phyloP scores from a whole-genome alignment of 2,329 filamentous ascomycete genomes.

The Onygenales sp. region DNA sequence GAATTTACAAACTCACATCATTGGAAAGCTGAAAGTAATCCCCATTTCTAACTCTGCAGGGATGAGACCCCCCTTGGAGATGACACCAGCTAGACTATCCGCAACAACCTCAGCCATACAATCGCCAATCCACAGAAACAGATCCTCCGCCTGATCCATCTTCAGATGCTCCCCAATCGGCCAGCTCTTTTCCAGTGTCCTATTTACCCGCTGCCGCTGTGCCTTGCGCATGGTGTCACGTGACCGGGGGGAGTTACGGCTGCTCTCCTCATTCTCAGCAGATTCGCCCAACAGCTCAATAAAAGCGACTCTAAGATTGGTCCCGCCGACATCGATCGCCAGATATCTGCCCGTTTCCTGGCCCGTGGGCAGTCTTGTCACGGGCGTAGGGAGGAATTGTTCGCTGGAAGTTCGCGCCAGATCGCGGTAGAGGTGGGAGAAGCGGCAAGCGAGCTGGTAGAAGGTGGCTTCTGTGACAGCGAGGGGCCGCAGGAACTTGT shows the following conservation, averaged over 20 bases:
- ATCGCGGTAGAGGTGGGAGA: slow-evolving; percentile 35
- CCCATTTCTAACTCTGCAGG: slow-evolving; percentile 40
- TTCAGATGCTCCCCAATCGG: slow-evolving; percentile 47
- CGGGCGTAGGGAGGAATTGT: slow-evolving; percentile 39
- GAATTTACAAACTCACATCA: slow-evolving; percentile 30
- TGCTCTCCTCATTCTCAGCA: slow-evolving; percentile 19
- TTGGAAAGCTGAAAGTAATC: slow-evolving; percentile 42
- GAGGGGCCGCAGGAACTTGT: slow-evolving; percentile 33
- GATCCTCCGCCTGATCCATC: slow-evolving; percentile 59
- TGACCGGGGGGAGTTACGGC: slow-evolving; percentile 23
- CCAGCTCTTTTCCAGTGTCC: slow-evolving; percentile 43
- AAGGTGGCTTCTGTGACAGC: slow-evolving; percentile 31
- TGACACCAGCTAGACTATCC: slow-evolving; percentile 37
- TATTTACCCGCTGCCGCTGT: slow-evolving; percentile 36
- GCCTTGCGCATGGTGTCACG: slow-evolving; percentile 37
- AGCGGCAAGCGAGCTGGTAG: slow-evolving; percentile 37
- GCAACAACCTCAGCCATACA: slow-evolving; percentile 65
- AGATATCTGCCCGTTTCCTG: slow-evolving; percentile 46
- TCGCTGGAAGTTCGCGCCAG: slow-evolving; percentile 36
- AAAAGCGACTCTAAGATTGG: slow-evolving; percentile 47
- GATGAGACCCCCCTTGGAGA: slow-evolving; percentile 24
- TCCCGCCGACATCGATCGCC: slow-evolving; percentile 49
- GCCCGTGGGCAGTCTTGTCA: slow-evolving; percentile 39
- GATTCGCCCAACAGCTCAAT: slow-evolving; percentile 42
- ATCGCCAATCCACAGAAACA: slow-evolving; percentile 74